Evolutionary conservation across 352 stramenopile species (phyloP).

Genomic region (Thalassiosira exigua): DNA sequence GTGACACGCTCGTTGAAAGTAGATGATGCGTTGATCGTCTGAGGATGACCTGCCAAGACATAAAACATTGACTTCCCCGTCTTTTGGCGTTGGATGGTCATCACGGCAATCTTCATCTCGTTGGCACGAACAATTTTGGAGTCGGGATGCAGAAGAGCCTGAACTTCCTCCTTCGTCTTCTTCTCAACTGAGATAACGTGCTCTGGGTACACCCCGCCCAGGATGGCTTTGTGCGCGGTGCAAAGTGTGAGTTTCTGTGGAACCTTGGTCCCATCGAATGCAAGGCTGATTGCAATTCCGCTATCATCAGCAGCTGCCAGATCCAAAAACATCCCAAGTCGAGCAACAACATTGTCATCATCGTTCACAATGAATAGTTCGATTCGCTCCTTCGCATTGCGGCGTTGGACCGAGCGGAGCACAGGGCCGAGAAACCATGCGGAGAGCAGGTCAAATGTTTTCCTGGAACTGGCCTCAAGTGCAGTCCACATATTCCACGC

Average conservation of each 20-base stretch:
- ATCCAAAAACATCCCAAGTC: neutral
- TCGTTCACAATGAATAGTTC: slow-evolving; percentile 6
- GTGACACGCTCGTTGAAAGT: neutral
- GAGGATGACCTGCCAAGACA: slow-evolving; percentile 11
- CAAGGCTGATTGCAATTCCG: slow-evolving; percentile 11
- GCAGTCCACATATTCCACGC: slow-evolving; percentile 21
- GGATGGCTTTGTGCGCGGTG: neutral
- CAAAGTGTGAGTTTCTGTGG: neutral
- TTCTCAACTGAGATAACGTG: slow-evolving; percentile 16
- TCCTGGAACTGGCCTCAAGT: slow-evolving; percentile 12
- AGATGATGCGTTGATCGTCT: slow-evolving; percentile 10
- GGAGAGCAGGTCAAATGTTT: slow-evolving; percentile 18
- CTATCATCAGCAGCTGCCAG: neutral
- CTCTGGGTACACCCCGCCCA: slow-evolving; percentile 16
- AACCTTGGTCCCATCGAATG: slow-evolving; percentile 13
- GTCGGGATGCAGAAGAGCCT: neutral
- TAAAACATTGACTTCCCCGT: slow-evolving; percentile 10
- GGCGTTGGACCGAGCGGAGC: neutral
- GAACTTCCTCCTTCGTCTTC: slow-evolving; percentile 3
- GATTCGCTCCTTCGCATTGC: neutral
- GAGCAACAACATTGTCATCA: neutral
- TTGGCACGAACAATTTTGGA: slow-evolving; percentile 14
- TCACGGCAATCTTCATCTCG: slow-evolving; percentile 17
- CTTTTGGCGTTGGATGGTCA: neutral
- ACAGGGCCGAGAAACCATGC: slow-evolving; percentile 10